Percentiles rank a stretch among this genome's conserved stretches.
Conservation (phyloP, 805 yeast genomes). For the Sugiyamaella smithiae region DNA sequence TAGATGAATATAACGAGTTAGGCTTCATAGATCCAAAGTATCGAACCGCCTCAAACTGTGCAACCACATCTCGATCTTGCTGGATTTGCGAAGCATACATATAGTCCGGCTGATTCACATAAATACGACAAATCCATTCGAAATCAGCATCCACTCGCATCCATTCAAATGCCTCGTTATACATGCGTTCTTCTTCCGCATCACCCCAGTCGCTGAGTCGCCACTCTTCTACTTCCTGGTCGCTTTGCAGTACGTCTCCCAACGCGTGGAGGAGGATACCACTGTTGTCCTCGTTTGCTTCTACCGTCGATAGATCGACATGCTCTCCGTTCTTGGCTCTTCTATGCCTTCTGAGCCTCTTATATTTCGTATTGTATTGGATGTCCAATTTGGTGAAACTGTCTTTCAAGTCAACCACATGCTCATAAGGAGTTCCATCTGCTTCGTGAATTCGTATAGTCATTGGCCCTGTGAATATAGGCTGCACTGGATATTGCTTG, state of each 20-base stretch:
- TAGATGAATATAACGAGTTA: conserved; percentile 64
- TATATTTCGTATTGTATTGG: conserved; percentile 91
- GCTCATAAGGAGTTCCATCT: conserved; percentile 98
- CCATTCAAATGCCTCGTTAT: conserved; percentile 95
- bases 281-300: conserved; percentile 27
- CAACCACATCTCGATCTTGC: conserved; percentile 94
- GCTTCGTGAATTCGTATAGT: conserved; percentile 96
- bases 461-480: conserved; percentile 82
- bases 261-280: conserved; percentile 51
- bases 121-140: conserved; percentile 88
- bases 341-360: conserved; percentile 65
- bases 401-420: conserved; percentile 88
- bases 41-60: conserved; percentile 79
- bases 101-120: conserved; percentile 85
- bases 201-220: conserved; percentile 63
- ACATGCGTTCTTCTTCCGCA: conserved; percentile 64
- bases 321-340: conserved; percentile 19
- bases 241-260: conserved; percentile 71
- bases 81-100: conserved; percentile 93
- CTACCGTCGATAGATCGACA: conserved; percentile 27
- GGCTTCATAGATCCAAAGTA: conserved; percentile 68
- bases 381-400: conserved; percentile 83
- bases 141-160: conserved; percentile 94
- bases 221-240: conserved; percentile 68
- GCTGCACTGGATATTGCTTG: conserved; percentile 24